Conservation (phyloP, 2,329 filamentous ascomycete genomes). For the Cordyceps tenuipes region DNA sequence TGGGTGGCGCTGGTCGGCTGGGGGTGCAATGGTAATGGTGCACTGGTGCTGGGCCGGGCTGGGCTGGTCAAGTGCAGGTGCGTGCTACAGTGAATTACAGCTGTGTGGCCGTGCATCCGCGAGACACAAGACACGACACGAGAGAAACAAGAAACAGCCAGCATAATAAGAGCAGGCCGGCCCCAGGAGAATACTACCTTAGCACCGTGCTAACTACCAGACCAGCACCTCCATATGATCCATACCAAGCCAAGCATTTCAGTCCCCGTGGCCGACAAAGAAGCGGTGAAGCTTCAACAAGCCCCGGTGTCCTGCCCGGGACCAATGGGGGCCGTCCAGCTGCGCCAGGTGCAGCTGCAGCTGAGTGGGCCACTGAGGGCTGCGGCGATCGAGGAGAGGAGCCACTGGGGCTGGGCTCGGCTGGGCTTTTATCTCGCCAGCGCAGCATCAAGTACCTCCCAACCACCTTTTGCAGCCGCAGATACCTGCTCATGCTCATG, state of each 20-base stretch:
- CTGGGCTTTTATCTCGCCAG: background rate
- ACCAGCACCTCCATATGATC: too few species aligned
- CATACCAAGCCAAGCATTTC: background rate
- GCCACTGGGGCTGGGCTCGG: background rate
- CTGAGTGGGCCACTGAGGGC: slow-evolving; percentile 16
- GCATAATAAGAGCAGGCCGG: background rate
- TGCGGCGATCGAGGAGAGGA: slow-evolving; percentile 18
- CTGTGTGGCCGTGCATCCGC: background rate
- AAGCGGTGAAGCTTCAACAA: slow-evolving; percentile 13
- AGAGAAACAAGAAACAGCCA: background rate
- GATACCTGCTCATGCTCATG: background rate
- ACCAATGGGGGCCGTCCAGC: slow-evolving; percentile 6
- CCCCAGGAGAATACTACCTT: too few species aligned
- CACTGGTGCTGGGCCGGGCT: too few species aligned
- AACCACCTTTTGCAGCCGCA: background rate
- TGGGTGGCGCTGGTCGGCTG: too few species aligned
- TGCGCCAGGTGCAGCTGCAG: slow-evolving; percentile 23
- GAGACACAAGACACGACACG: background rate
- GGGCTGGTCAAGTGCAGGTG: too few species aligned
- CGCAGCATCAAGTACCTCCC: background rate
- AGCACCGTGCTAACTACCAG: too few species aligned
- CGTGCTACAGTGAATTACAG: too few species aligned
- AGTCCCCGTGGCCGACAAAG: background rate
- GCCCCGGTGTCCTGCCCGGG: slow-evolving; percentile 7
- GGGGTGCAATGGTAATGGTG: too few species aligned